Evolutionary conservation across 2,329 filamentous ascomycete species (phyloP).

Genomic region (Neonectria coccinea): DNA sequence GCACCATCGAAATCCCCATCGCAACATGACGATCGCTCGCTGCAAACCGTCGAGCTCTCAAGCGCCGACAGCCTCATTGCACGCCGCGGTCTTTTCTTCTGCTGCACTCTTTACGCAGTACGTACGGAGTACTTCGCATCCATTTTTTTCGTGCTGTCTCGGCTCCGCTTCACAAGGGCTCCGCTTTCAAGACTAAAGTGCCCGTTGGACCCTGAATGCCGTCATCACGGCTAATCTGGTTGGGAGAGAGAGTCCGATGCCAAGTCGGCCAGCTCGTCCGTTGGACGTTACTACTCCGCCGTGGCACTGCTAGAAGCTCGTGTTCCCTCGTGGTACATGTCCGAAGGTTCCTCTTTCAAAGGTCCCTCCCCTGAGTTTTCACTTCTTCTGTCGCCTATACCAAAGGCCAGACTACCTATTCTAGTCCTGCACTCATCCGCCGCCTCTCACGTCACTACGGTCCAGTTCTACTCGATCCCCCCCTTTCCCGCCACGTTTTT

Average conservation of each 20-base stretch:
- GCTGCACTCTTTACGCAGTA: too few relatives aligned
- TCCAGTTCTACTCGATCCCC: background rate
- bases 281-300: background rate
- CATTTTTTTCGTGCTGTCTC: background rate
- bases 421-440: background rate
- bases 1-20: background rate
- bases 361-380: background rate
- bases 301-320: slow-evolving; percentile 1
- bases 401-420: too few relatives aligned
- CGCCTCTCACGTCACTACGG: slow-evolving; percentile 1
- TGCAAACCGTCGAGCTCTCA: background rate
- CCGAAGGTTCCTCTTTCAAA: slow-evolving; percentile 1
- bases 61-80: background rate
- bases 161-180: background rate
- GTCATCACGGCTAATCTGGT: slow-evolving; percentile 5
- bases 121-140: background rate
- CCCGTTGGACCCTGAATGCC: slow-evolving; percentile 12
- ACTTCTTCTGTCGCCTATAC: background rate
- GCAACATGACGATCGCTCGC: background rate
- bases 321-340: background rate
- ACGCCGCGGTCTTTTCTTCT: background rate
- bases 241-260: slow-evolving; percentile 5
- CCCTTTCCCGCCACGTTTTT: background rate
- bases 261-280: background rate
- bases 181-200: slow-evolving; percentile 1